Evolutionary conservation across 75 land plant genomes (phyloP).

Genomic region (Picea glauca): DNA sequence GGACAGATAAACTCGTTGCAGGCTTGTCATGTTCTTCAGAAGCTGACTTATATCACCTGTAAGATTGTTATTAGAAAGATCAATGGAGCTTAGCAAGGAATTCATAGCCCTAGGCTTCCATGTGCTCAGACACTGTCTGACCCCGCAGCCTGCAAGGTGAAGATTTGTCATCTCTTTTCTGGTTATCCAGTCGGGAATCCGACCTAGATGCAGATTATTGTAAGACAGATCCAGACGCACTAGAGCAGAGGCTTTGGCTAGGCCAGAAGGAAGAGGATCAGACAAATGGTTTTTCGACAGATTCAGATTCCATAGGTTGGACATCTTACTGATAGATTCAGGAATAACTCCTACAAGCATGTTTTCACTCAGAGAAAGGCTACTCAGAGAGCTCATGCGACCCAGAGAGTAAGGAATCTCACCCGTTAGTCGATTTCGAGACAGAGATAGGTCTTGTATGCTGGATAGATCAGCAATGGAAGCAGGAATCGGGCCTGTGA

Average conservation of each 20-base stretch:
- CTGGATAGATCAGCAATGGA: slow-evolving; percentile 24
- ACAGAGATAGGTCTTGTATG: slow-evolving; percentile 33
- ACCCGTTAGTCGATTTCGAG: slow-evolving; percentile 61
- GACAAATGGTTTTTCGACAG: slow-evolving; percentile 50
- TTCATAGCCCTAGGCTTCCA: slow-evolving; percentile 25
- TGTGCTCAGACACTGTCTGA: slow-evolving; percentile 31
- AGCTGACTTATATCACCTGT: slow-evolving; percentile 34
- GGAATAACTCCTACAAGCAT: slow-evolving; percentile 48
- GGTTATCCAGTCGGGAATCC: slow-evolving; percentile 54
- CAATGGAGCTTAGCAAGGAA: slow-evolving; percentile 27
- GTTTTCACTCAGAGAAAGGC: slow-evolving; percentile 40
- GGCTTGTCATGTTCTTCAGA: slow-evolving; percentile 32
- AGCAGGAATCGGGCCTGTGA: slow-evolving; percentile 66
- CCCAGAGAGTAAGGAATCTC: slow-evolving; percentile 57
- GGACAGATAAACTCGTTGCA: slow-evolving; percentile 41
- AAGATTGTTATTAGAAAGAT: slow-evolving; percentile 64
- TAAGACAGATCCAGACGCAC: slow-evolving; percentile 53
- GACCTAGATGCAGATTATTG: slow-evolving; percentile 38
- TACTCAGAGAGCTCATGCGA: slow-evolving; percentile 29
- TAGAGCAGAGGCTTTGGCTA: slow-evolving; percentile 34
- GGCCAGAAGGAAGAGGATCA: slow-evolving; percentile 33
- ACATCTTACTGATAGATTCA: slow-evolving; percentile 34
- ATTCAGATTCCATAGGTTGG: slow-evolving; percentile 52
- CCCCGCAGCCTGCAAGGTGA: slow-evolving; percentile 52
- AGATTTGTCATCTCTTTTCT: slow-evolving; percentile 33